Conservation (phyloP, 164 flowering plant species). For the Berberis thunbergii region DNA sequence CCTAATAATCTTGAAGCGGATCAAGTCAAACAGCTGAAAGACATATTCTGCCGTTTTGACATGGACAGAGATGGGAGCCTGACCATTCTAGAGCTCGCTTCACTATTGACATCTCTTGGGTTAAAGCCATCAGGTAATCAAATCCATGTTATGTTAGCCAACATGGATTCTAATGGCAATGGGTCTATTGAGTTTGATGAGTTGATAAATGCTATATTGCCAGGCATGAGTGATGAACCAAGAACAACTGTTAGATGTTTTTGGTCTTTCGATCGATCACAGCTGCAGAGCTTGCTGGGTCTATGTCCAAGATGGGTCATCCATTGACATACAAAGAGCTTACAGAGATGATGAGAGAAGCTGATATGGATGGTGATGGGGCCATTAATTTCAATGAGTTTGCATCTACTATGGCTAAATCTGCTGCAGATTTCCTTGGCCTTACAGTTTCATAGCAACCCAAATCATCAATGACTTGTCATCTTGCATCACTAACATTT, state of each 20-base stretch:
- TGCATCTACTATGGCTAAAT: constrained; percentile 51
- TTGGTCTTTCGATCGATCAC: constrained; percentile 69
- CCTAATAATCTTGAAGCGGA: constrained; percentile 25
- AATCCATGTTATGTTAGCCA: constrained; percentile 35
- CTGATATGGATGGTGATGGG: constrained; percentile 76
- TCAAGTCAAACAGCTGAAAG: constrained; percentile 50
- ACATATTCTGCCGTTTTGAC: constrained; percentile 83
- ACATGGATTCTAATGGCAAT: constrained; percentile 66
- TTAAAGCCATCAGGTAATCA: constrained; percentile 75
- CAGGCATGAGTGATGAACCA: constrained; percentile 48
- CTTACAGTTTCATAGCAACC: constrained; percentile 11
- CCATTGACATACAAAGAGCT: constrained; percentile 63
- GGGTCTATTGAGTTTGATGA: constrained; percentile 84
- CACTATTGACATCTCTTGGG: constrained; percentile 78
- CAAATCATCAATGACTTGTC: too few relatives aligned
- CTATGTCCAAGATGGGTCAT: constrained; percentile 90
- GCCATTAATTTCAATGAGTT: constrained; percentile 70
- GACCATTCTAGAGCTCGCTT: constrained; percentile 82
- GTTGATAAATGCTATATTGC: constrained; percentile 43
- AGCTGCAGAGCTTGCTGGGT: constrained; percentile 73
- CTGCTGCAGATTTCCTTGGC: constrained; percentile 61
- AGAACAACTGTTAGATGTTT: constrained; percentile 59
- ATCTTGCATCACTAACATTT: too few relatives aligned
- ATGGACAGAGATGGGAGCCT: constrained; percentile 87
- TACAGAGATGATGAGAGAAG: constrained; percentile 65